Base-by-base conservation (phyloP, 2,329 filamentous ascomycete genomes). In the Fusarium sp. region DNA sequence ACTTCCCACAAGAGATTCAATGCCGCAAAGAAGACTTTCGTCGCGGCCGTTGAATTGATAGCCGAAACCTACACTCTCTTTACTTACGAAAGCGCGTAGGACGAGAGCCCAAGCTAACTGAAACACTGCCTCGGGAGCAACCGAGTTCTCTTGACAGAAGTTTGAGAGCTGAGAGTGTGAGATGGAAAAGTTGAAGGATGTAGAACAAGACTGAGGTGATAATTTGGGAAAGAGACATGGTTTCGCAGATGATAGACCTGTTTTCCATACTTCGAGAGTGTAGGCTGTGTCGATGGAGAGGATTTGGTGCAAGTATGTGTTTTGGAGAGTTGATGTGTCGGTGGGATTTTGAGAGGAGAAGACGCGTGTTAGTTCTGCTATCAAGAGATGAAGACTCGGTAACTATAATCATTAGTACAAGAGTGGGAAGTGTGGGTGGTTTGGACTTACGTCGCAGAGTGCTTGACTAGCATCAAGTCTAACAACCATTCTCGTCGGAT, bases 31-130 rank as follows among this genome's bases (percentile, higher is more conserved):
- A 5, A 83, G 76, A 12, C 81, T 78, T 8, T 82, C 79, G 18
- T 84, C 82, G 7, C 85, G 79, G 1, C 84, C 84, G 0, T 78
- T 75, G 5, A 83, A 80, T 34, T 83, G 81, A 59, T 82, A 86
- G 1, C 88, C 88, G 66, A 90, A 90, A 40, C 84, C 82, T 10
- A 89, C 83, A 13, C 83, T 81, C 23, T 85, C 80, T 18, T 81
- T 81, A 3, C 86, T 86, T 5, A 86, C 82, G 68, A 88, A 89
- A 2, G 83, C 81, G 3, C 86, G 84, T 0, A 89, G 78, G 0
- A 89, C 80, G 21, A 90, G 78, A 0, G 83, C 86, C 88, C 88
- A 90, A 0, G 88, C 87, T n/a, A 88, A 82, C 25, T 86, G 84
- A 6, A 90, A 79, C 5, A 89, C 79, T 0, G 85, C 83, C 0